phyloP scores from a whole-genome alignment of 164 flowering plant species.

The Chimonanthus praecox region DNA sequence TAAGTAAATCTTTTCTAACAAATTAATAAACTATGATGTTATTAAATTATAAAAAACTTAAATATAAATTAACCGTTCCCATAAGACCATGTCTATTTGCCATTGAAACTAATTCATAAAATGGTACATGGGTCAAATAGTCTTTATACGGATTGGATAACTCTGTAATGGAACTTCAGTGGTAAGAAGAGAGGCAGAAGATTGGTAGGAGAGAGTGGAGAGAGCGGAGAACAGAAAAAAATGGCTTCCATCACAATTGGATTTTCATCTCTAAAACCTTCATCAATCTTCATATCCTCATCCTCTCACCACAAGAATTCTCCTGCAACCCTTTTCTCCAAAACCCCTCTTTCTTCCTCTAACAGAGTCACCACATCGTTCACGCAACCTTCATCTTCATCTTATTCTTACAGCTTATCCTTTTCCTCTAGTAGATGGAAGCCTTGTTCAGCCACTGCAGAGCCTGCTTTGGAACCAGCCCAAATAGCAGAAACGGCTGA shows the following conservation, averaged over 20 bases:
- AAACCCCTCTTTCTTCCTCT: slow-evolving; percentile 2
- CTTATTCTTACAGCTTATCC: background rate
- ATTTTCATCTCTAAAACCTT: slow-evolving; percentile 4
- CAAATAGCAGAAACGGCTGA: slow-evolving; percentile 13
- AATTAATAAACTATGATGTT: no score
- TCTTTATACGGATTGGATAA: background rate
- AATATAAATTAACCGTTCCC: no score
- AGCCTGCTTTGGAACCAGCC: slow-evolving; percentile 11
- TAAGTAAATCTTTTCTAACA: no score
- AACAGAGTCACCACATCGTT: background rate
- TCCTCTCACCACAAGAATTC: background rate
- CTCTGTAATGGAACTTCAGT: background rate
- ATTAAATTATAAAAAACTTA: no score
- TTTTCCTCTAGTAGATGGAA: background rate
- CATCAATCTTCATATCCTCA: background rate
- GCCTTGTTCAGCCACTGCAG: slow-evolving; percentile 4
- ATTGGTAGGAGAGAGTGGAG: background rate
- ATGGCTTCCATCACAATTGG: slow-evolving; percentile 11
- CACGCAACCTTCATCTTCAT: background rate
- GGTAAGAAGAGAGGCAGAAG: background rate
- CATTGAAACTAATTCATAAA: no score
- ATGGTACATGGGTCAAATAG: no score
- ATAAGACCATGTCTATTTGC: no score
- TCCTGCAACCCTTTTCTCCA: slow-evolving; percentile 4
- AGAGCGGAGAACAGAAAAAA: background rate